Base-by-base conservation (phyloP, 305 asterid genomes). In the Vinca major region DNA sequence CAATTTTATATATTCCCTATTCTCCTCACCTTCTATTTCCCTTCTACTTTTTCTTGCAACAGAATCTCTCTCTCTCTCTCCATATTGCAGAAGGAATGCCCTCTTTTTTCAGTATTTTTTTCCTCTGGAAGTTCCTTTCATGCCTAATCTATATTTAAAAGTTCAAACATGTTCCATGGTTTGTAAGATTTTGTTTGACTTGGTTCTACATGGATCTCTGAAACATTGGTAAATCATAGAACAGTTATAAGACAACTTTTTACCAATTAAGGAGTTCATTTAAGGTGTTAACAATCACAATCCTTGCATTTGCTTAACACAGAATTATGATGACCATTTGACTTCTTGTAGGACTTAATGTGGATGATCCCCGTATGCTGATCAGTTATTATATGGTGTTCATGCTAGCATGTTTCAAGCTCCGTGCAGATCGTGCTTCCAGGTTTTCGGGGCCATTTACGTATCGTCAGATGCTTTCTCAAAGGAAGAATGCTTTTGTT, bases 361-460 rank as follows among this genome's bases (percentile, higher is more conserved):
- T 94, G 77, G 99, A 94, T 74, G 99, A 94, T 80, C 96, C 99
- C 68, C 95, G 98, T 70, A 78, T 82, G 81, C 89, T 94, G 79
- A 87, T 88, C 70, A 91, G 99, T 81, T 91, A 86, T 79, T 91
- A 40, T 71, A 73, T 81, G 71, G 99, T 94, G 77, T 94, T 94
- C 88, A 83, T 88, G 86, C 85, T 94, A 70, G 86, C 97, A 71
- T 85, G 92, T 83, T 86, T 88, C 75, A 94, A 94, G 85, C 94
- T 89, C 74, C 97, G 94, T 52, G 96, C 99, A 17, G 99, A 94
- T 77, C 82, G 68, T 48, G 82, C 93, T 62, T 80, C 93, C 63
- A 79, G 85, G 75, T 86, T 84, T 73, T 91, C 98, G 51, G 88
- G 95, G 77, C 77, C 95, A 71, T 86, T 81, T 77, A 88, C 97